Conservation (phyloP, 306 rosid genomes). For the Medicago arabica region DNA sequence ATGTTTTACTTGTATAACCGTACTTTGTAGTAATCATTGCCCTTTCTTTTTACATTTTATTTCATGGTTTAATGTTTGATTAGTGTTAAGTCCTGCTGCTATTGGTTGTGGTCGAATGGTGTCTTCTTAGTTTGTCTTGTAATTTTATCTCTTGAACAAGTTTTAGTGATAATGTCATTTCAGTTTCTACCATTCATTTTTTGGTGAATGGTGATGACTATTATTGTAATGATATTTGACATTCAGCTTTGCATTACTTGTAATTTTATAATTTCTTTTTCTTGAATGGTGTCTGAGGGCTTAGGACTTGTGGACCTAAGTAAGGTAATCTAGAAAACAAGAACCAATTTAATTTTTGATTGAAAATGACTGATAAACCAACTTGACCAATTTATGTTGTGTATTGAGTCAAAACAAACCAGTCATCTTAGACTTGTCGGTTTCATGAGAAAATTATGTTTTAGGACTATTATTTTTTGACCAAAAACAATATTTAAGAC, state of each 20-base stretch:
- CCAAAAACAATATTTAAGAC: too few relatives aligned
- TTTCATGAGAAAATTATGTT: too few relatives aligned
- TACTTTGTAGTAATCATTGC: slow-evolving; percentile 26
- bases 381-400: too few relatives aligned
- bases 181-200: slow-evolving; percentile 22
- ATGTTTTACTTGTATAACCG: slow-evolving; percentile 40
- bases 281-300: neutral
- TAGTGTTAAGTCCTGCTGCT: slow-evolving; percentile 39
- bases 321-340: neutral
- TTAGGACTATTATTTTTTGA: too few relatives aligned
- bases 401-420: too few relatives aligned
- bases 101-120: slow-evolving; percentile 34
- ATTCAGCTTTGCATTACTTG: neutral
- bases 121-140: slow-evolving; percentile 48
- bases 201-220: neutral
- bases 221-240: slow-evolving; percentile 30
- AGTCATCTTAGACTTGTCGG: too few relatives aligned
- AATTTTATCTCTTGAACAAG: slow-evolving; percentile 11
- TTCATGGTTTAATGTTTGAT: slow-evolving; percentile 42
- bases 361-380: too few relatives aligned
- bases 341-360: neutral
- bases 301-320: neutral
- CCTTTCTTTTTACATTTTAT: slow-evolving; percentile 42
- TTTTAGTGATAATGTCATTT: slow-evolving; percentile 34
- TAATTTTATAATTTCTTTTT: neutral